These are phyloP conservation scores for Euphrasia arctica DNA, from an alignment of 305 asterid genomes.

Conservation along the genomic window DNA sequence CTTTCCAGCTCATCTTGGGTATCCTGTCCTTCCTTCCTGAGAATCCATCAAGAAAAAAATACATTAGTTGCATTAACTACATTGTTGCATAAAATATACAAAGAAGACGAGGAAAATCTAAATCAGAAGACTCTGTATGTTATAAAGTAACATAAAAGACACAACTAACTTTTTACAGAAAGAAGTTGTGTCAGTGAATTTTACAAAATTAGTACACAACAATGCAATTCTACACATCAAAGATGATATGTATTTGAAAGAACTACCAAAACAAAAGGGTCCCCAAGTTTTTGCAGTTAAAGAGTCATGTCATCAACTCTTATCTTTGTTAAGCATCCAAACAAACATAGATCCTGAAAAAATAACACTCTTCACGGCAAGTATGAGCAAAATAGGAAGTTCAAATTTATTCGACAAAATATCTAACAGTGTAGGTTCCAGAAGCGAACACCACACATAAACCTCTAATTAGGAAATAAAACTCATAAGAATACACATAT, in stretches of 20 bases:
- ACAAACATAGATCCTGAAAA: not conserved
- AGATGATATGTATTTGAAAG: not conserved
- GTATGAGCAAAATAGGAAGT: too few species aligned
- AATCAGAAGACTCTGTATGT: not conserved
- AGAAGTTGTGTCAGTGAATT: not conserved
- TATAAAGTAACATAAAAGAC: not conserved
- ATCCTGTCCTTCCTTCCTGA: conserved; percentile 88
- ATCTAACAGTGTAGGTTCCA: too few species aligned
- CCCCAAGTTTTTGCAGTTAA: not conserved
- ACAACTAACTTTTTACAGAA: not conserved
- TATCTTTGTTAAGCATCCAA: not conserved
- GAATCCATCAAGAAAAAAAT: conserved; percentile 16
- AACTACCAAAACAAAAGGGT: not conserved
- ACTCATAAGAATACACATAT: not conserved
- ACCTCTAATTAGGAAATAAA: not conserved
- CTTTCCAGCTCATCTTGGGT: conserved; percentile 53
- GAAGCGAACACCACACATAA: too few species aligned
- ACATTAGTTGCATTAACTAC: not conserved
- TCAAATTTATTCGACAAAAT: too few species aligned
- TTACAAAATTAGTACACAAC: too few species aligned
- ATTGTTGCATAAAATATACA: not conserved
- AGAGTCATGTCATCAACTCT: not conserved
- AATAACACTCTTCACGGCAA: too few species aligned
- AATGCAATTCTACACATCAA: not conserved
- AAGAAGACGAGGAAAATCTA: too few species aligned